Evolutionary conservation across 345 rosid genomes (phyloP).

Genomic region (Rhizophora mangle): DNA sequence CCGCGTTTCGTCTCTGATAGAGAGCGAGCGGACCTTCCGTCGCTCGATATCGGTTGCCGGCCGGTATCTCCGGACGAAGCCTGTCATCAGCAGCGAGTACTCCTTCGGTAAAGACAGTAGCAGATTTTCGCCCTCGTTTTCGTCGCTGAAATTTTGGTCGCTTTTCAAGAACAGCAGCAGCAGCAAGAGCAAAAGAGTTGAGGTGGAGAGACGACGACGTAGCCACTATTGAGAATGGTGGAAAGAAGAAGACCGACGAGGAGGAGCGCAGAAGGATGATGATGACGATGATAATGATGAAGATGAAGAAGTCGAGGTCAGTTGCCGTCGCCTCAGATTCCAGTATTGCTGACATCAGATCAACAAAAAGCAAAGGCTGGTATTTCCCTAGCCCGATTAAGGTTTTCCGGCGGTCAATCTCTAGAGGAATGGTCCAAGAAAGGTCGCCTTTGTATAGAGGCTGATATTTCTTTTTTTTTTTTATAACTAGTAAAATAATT

Average conservation of each 20-base stretch:
- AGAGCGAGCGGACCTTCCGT: slow-evolving; percentile 66
- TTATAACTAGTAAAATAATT: too few species aligned
- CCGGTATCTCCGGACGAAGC: slow-evolving; percentile 55
- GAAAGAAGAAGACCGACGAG: slow-evolving; percentile 17
- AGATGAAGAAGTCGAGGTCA: slow-evolving; percentile 81
- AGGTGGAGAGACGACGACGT: background rate
- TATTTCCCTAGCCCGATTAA: slow-evolving; percentile 82
- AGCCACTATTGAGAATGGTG: slow-evolving; percentile 10
- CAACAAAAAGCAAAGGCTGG: slow-evolving; percentile 57
- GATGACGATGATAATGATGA: slow-evolving; percentile 23
- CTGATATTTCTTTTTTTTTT: slow-evolving; percentile 21
- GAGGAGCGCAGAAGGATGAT: slow-evolving; percentile 40
- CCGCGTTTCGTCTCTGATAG: slow-evolving; percentile 56
- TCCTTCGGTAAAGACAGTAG: background rate
- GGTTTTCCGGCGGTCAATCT: slow-evolving; percentile 60
- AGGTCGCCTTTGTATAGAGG: slow-evolving; percentile 78
- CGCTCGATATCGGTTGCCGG: slow-evolving; percentile 76
- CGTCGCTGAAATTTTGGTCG: slow-evolving; percentile 54
- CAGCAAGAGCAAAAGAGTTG: slow-evolving; percentile 30
- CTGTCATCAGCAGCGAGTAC: slow-evolving; percentile 10
- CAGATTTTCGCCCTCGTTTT: background rate
- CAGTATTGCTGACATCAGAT: slow-evolving; percentile 31
- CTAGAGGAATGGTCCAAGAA: slow-evolving; percentile 52
- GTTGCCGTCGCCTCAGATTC: slow-evolving; percentile 45
- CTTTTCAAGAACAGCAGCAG: slow-evolving; percentile 26